Evolutionary conservation across 768 basidiomycete genomes (phyloP).

Genomic region (Boletales sp.): DNA sequence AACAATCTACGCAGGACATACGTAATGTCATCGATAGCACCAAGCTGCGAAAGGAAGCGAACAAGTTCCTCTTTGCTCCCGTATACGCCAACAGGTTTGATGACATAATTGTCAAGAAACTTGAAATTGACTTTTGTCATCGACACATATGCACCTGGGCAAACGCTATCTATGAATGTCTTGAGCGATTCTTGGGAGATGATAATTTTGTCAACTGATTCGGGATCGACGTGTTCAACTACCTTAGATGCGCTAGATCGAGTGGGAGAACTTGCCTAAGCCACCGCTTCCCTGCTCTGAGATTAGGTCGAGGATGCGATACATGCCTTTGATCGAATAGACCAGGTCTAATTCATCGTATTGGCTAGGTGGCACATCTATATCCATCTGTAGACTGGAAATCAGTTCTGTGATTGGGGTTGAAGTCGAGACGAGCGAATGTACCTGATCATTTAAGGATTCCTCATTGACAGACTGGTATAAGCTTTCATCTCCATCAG

Average conservation of each 20-base stretch:
- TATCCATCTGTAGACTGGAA: conserved; percentile 16
- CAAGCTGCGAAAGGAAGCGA: conserved; percentile 37
- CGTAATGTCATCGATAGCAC: conserved; percentile 37
- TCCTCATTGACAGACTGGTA: conserved; percentile 14
- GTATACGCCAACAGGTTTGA: conserved; percentile 56
- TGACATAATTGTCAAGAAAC: conserved; percentile 39
- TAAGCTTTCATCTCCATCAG: conserved; percentile 12
- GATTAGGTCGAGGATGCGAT: conserved; percentile 52
- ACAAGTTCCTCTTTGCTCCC: conserved; percentile 52
- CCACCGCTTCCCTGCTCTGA: conserved; percentile 49
- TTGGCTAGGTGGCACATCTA: conserved; percentile 2
- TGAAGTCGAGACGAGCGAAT: not conserved
- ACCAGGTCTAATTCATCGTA: conserved; percentile 19
- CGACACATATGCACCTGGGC: conserved; percentile 49
- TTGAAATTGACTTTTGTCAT: conserved; percentile 57
- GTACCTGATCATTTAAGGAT: conserved; percentile 6
- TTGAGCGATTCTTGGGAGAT: conserved; percentile 50
- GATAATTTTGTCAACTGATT: conserved; percentile 58
- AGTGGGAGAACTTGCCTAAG: conserved; percentile 36
- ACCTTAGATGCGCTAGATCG: too few species aligned
- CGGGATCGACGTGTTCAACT: not conserved
- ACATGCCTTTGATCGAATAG: conserved; percentile 42
- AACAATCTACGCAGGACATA: conserved; percentile 21
- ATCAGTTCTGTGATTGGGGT: not conserved
- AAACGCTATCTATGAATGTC: conserved; percentile 44